phyloP scores from a whole-genome alignment of 768 basidiomycete genomes.

The Trametes sanguinea region DNA sequence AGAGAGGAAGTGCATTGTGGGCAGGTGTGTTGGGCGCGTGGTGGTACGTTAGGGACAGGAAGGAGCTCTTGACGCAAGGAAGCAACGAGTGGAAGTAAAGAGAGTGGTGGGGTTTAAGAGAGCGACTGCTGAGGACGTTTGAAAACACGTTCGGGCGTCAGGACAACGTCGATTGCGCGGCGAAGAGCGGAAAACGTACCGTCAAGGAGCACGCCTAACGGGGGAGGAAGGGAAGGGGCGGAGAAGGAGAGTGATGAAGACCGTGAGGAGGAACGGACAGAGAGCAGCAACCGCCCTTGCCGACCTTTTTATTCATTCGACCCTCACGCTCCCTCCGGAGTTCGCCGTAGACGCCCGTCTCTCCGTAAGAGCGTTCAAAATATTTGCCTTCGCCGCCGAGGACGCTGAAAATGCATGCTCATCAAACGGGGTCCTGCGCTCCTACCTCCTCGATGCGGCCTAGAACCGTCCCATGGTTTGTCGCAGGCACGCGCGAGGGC shows the following conservation, averaged over 20 bases:
- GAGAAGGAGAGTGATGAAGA: conserved; percentile 27
- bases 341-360: conserved; percentile 6
- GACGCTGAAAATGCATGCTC: not conserved
- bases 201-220: conserved; percentile 26
- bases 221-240: conserved; percentile 21
- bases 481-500: not conserved
- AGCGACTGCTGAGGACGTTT: conserved; percentile 27
- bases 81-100: conserved; percentile 24
- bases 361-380: not conserved
- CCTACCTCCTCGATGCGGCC: not conserved
- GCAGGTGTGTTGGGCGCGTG: conserved; percentile 8
- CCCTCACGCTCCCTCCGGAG: not conserved
- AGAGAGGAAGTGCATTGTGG: conserved; percentile 36
- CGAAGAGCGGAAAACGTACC: conserved; percentile 17
- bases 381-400: conserved; percentile 7
- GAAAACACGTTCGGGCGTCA: conserved; percentile 5
- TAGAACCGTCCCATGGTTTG: not conserved
- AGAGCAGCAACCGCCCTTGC: not conserved
- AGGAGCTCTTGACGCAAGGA: conserved; percentile 28
- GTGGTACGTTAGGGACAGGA: not conserved
- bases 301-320: conserved; percentile 13
- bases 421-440: not conserved
- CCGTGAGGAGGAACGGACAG: conserved; percentile 24
- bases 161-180: conserved; percentile 8
- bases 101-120: conserved; percentile 25